Evolutionary conservation across 2,329 filamentous ascomycete genomes (phyloP).

Genomic region (Fusarium hainanense): DNA sequence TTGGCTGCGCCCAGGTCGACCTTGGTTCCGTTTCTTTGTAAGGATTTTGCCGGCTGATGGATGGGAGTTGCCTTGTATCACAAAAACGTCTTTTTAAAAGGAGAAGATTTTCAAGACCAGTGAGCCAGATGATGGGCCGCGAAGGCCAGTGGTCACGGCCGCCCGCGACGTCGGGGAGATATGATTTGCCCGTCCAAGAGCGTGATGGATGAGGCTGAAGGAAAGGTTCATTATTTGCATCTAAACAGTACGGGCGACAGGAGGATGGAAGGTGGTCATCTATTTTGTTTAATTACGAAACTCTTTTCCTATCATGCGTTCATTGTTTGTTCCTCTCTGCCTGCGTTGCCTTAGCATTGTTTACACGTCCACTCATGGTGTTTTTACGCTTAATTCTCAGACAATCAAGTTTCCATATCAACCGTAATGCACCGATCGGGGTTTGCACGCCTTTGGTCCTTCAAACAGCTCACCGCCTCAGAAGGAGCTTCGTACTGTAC

Average conservation of each 20-base stretch:
- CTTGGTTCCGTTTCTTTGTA: slow-evolving; percentile 47
- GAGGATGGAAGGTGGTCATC: slow-evolving; percentile 55
- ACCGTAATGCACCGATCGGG: neutral
- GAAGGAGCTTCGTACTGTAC: neutral
- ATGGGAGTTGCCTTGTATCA: slow-evolving; percentile 49
- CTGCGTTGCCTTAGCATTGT: slow-evolving; percentile 24
- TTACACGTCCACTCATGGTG: slow-evolving; percentile 17
- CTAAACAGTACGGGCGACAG: slow-evolving; percentile 48
- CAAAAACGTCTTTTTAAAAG: slow-evolving; percentile 46
- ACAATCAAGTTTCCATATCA: slow-evolving; percentile 3
- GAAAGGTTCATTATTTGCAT: slow-evolving; percentile 47
- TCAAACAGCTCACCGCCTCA: slow-evolving; percentile 1
- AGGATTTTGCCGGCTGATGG: slow-evolving; percentile 47
- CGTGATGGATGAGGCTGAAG: slow-evolving; percentile 35
- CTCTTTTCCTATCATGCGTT: slow-evolving; percentile 45
- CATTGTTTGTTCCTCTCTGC: slow-evolving; percentile 5
- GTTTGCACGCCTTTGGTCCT: slow-evolving; percentile 2
- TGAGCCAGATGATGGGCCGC: slow-evolving; percentile 38
- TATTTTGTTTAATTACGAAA: slow-evolving; percentile 66
- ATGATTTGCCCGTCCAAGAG: slow-evolving; percentile 33
- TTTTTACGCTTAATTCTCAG: slow-evolving; percentile 21
- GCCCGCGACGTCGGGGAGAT: slow-evolving; percentile 27
- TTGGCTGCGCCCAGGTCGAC: slow-evolving; percentile 46
- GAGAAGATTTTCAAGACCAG: slow-evolving; percentile 41
- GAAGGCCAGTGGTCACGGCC: slow-evolving; percentile 35